Base-by-base conservation (phyloP, 345 rosid genomes). In the Lepidium didymum region DNA sequence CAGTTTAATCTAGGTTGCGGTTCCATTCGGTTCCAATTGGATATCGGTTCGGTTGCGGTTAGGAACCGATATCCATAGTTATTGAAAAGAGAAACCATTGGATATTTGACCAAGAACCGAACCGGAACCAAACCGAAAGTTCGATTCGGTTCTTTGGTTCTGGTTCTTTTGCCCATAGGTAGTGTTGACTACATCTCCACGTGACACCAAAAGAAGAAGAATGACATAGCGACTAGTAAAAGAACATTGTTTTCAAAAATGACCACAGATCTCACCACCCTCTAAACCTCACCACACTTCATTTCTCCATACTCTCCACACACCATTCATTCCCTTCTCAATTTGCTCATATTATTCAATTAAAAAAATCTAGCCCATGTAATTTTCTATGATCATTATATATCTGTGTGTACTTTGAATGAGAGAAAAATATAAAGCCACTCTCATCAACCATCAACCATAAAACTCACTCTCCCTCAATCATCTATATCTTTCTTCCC, bases 111-210 rank as follows among this genome's bases (percentile, higher is more conserved):
- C 21, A n/a, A n/a, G n/a, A n/a, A n/a, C n/a, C n/a, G n/a, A n/a
- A n/a, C n/a, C n/a, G n/a, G n/a, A n/a, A n/a, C n/a, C n/a, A n/a
- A n/a, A n/a, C n/a, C n/a, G n/a, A n/a, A 19, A 19, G 21, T 19
- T 19, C 21, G 21, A 2, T 19, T 19, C 21, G 2, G 21, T 19
- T 19, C 21, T 19, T 19, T 19, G n/a, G n/a, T n/a, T n/a, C n/a
- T n/a, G n/a, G n/a, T n/a, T n/a, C n/a, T n/a, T n/a, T n/a, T n/a
- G n/a, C n/a, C n/a, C n/a, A n/a, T n/a, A n/a, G n/a, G n/a, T n/a
- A n/a, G n/a, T n/a, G n/a, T n/a, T n/a, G n/a, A 73, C 77, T 43
- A 50, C 59, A 52, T 33, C 47, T 41, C 77, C 72, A 73, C 77
- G 77, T 73, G 21, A 73, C 67, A 57, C 18, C 8, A 45, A 36